Percentiles rank a stretch among this genome's conserved stretches.
phyloP scores from a whole-genome alignment of 2,329 filamentous ascomycete species.

The Dactylellina leptospora region DNA sequence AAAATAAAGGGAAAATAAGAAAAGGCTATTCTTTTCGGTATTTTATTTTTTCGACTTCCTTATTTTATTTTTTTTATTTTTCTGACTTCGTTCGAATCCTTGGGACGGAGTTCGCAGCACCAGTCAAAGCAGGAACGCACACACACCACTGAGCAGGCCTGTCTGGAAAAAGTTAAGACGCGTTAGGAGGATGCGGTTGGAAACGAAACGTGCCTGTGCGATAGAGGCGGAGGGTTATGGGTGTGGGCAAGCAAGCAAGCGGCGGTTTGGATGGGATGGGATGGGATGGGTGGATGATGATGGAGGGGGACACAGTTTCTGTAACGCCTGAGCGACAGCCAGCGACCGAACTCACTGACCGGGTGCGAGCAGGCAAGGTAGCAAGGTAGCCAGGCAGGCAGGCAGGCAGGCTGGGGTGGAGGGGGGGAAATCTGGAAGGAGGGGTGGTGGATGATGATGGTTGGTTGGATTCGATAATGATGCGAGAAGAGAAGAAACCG shows the following conservation, averaged over 20 bases:
- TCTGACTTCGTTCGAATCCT: neutral
- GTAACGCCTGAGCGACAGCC: conserved; percentile 25
- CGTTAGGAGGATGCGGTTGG: conserved; percentile 52
- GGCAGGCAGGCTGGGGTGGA: neutral
- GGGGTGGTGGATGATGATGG: conserved; percentile 26
- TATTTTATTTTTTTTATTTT: conserved; percentile 14
- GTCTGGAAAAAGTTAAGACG: conserved; percentile 49
- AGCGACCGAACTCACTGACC: neutral
- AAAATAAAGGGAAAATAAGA: conserved; percentile 25
- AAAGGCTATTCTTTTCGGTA: conserved; percentile 4
- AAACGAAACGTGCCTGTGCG: conserved; percentile 53
- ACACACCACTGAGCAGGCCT: conserved; percentile 26
- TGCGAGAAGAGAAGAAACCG: conserved; percentile 9
- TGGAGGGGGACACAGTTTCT: conserved; percentile 52
- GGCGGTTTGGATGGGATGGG: conserved; percentile 32
- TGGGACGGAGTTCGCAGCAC: conserved; percentile 20
- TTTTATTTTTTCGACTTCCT: conserved; percentile 7
- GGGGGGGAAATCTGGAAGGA: conserved; percentile 22
- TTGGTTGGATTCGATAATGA: conserved; percentile 33
- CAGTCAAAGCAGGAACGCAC: conserved; percentile 30
- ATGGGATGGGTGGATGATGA: conserved; percentile 11
- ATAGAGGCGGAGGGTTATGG: conserved; percentile 26
- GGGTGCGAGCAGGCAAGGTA: conserved; percentile 6
- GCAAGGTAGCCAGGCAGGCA: conserved; percentile 4
- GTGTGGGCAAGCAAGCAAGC: too few relatives aligned